A percentile compares a stretch with the other conserved stretches of the same genome.
Evolutionary conservation across 2,329 filamentous ascomycete genomes (phyloP).

Genomic region (Coniochaeta hoffmannii): DNA sequence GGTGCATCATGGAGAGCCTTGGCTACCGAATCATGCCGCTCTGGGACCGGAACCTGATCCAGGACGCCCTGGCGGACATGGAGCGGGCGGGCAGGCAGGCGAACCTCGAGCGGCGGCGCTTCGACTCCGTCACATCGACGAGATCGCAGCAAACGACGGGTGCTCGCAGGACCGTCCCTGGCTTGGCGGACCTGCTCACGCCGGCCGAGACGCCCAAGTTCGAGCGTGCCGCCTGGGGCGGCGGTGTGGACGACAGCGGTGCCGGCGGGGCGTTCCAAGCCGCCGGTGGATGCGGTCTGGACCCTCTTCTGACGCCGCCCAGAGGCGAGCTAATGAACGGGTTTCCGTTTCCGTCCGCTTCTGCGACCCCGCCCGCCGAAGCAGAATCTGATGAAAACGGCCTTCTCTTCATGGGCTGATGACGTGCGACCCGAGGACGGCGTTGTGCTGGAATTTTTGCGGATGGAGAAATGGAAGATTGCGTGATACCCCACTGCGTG

Average conservation of each 20-base stretch:
- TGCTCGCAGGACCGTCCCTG: not conserved
- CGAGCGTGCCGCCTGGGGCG: conserved; percentile 10
- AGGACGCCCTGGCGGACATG: conserved; percentile 57
- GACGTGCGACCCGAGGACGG: not conserved
- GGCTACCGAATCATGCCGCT: conserved; percentile 56
- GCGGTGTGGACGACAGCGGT: not conserved
- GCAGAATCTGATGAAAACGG: too few relatives aligned
- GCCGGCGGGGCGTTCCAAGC: not conserved
- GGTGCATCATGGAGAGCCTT: conserved; percentile 56
- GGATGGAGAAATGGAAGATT: not conserved
- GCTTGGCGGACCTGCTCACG: conserved; percentile 22
- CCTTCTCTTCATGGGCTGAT: too few relatives aligned
- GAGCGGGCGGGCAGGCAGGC: conserved; percentile 40
- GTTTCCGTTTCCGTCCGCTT: not conserved
- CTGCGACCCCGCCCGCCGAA: not conserved
- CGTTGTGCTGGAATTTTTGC: not conserved
- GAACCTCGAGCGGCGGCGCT: conserved; percentile 10
- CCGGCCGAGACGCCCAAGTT: conserved; percentile 31
- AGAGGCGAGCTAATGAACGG: not conserved
- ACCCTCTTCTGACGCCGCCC: not conserved
- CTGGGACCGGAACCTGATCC: conserved; percentile 47
- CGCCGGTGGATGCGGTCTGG: not conserved
- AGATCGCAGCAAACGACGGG: conserved; percentile 14
- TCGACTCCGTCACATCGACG: not conserved
- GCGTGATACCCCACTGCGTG: not conserved